Conservation (phyloP, 176 grass and related monocot species). For the Triticum turgidum region DNA sequence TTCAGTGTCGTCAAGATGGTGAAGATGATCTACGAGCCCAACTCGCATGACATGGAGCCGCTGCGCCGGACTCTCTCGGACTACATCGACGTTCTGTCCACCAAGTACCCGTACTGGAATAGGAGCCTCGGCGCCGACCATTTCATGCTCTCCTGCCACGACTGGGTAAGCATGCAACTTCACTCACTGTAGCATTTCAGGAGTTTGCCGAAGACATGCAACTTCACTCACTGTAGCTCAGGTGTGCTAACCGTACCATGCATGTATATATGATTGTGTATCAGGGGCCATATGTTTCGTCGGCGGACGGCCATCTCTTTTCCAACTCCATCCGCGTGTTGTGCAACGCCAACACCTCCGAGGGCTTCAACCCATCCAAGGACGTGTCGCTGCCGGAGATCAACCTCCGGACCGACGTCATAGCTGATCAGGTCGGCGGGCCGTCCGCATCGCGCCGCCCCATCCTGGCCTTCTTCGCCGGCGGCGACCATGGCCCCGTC, state of each 20-base stretch:
- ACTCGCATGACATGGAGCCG: slow-evolving; percentile 55
- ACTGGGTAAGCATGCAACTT: slow-evolving; percentile 58
- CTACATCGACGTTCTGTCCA: slow-evolving; percentile 58
- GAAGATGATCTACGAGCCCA: slow-evolving; percentile 54
- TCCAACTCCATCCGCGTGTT: slow-evolving; percentile 71
- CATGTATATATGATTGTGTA: no score
- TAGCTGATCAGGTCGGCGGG: slow-evolving; percentile 52
- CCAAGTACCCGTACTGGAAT: slow-evolving; percentile 81
- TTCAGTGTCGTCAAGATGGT: slow-evolving; percentile 96
- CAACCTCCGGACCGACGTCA: slow-evolving; percentile 56
- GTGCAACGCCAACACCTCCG: slow-evolving; percentile 94
- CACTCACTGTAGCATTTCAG: background rate
- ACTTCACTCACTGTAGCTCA: background rate
- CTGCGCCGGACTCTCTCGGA: slow-evolving; percentile 53
- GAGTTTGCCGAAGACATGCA: background rate
- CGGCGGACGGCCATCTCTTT: slow-evolving; percentile 39
- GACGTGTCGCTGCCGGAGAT: slow-evolving; percentile 79
- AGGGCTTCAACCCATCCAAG: slow-evolving; percentile 70
- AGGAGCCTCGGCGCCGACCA: slow-evolving; percentile 75
- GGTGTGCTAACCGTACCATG: background rate
- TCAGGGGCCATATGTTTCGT: slow-evolving; percentile 73
- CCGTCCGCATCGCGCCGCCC: slow-evolving; percentile 61
- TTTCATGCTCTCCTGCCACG: slow-evolving; percentile 97
- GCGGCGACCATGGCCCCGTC: slow-evolving; percentile 77
- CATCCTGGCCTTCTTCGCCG: slow-evolving; percentile 81